Percentiles rank a stretch among this genome's conserved stretches.
These are phyloP conservation scores for Cryphonectria nitschkei DNA, from an alignment of 2,329 filamentous ascomycete species.

Conservation along the genomic window DNA sequence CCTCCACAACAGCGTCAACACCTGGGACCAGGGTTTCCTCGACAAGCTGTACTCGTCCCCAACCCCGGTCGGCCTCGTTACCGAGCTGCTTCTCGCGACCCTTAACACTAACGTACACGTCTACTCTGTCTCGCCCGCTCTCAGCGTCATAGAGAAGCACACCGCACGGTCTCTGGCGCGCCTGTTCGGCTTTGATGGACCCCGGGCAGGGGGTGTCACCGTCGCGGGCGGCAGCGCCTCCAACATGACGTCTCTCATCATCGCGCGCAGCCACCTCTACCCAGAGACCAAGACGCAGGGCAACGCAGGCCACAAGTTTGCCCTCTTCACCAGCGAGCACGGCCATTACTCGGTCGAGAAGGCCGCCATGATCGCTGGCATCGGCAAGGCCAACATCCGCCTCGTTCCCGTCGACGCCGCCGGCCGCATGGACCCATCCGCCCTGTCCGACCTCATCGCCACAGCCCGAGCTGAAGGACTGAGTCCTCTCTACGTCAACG, in stretches of 20 bases:
- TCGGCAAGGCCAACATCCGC: constrained; percentile 76
- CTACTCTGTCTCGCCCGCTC: constrained; percentile 87
- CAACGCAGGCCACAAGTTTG: constrained; percentile 68
- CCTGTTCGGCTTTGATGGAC: constrained; percentile 75
- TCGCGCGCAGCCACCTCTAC: constrained; percentile 85
- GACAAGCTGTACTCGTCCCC: constrained; percentile 95
- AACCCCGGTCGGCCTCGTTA: constrained; percentile 82
- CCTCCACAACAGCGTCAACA: constrained; percentile 88
- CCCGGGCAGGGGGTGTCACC: constrained; percentile 72
- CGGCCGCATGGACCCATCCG: constrained; percentile 72
- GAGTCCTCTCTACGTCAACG: constrained; percentile 92
- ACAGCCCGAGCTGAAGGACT: constrained; percentile 68
- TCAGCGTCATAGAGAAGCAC: constrained; percentile 85
- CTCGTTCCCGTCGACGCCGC: constrained; percentile 71
- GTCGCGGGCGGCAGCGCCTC: constrained; percentile 84
- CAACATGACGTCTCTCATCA: constrained; percentile 82
- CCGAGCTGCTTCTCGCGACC: constrained; percentile 81
- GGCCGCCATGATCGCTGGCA: constrained; percentile 85
- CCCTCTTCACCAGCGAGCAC: constrained; percentile 85
- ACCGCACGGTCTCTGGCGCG: constrained; percentile 73
- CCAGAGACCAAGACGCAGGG: constrained; percentile 77
- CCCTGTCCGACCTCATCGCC: constrained; percentile 65
- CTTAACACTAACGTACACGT: constrained; percentile 96
- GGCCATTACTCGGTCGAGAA: constrained; percentile 96
- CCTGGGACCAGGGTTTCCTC: constrained; percentile 96